Evolutionary conservation across 2,329 filamentous ascomycete species (phyloP).

Genomic region (Scedosporium aurantiacum): DNA sequence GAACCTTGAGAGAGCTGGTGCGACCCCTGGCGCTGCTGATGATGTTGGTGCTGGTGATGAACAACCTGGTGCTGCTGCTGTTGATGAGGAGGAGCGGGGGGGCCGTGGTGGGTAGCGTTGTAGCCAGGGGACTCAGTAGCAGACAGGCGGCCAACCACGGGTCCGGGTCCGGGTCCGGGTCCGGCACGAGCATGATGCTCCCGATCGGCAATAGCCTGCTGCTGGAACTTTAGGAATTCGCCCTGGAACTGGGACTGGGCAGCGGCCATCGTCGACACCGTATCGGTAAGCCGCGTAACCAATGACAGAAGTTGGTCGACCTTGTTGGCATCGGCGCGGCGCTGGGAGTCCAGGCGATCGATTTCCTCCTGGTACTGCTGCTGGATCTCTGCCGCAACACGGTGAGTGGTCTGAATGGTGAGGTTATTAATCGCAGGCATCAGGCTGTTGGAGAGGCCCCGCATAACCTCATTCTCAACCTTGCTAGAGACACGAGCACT

Average conservation of each 20-base stretch:
- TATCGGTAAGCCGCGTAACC: slow-evolving; percentile 55
- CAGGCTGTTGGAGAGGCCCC: slow-evolving; percentile 51
- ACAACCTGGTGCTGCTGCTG: slow-evolving; percentile 10
- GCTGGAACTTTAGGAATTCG: slow-evolving; percentile 46
- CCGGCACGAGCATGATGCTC: slow-evolving; percentile 20
- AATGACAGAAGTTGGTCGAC: slow-evolving; percentile 62
- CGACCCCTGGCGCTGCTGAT: slow-evolving; percentile 38
- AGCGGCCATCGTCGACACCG: slow-evolving; percentile 57
- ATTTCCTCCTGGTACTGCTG: slow-evolving; percentile 43
- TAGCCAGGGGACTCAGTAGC: slow-evolving; percentile 9
- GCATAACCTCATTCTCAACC: slow-evolving; percentile 58
- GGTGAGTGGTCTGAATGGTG: slow-evolving; percentile 54
- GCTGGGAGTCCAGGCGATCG: slow-evolving; percentile 38
- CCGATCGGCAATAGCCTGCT: slow-evolving; percentile 31
- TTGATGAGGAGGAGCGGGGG: slow-evolving; percentile 8
- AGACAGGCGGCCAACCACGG: slow-evolving; percentile 17
- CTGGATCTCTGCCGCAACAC: slow-evolving; percentile 58
- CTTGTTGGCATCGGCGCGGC: slow-evolving; percentile 45
- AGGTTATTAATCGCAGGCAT: slow-evolving; percentile 55
- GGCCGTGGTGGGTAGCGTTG: slow-evolving; percentile 10
- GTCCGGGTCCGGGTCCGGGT: no score
- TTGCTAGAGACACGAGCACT: slow-evolving; percentile 19
- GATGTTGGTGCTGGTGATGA: slow-evolving; percentile 20
- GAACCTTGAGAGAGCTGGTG: slow-evolving; percentile 15
- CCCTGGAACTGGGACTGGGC: slow-evolving; percentile 60